A percentile compares a stretch with the other conserved stretches of the same genome.
Conservation (phyloP, 768 basidiomycete species). For the Mycena galericulata region DNA sequence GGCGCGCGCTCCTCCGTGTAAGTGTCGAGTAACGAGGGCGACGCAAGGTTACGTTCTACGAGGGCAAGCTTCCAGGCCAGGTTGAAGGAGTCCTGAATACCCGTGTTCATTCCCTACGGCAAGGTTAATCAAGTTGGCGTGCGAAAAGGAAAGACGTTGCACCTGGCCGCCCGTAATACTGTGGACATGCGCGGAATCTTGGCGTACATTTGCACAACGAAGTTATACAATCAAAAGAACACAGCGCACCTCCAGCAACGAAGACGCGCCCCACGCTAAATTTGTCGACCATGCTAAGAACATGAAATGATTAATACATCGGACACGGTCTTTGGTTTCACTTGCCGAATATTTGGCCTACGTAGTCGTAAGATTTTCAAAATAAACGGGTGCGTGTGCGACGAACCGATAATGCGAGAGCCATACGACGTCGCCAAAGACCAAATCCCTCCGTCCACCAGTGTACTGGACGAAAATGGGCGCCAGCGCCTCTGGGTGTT, state of each 20-base stretch:
- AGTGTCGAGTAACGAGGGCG: conserved; percentile 36
- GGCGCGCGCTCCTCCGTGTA: conserved; percentile 42
- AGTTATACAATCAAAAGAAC: neutral
- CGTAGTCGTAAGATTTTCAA: neutral
- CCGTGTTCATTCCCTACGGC: conserved; percentile 27
- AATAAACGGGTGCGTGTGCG: too few relatives aligned
- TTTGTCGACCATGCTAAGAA: conserved; percentile 49
- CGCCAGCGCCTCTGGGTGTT: conserved; percentile 35
- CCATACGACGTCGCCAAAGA: conserved; percentile 40
- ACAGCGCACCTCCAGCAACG: conserved; percentile 51
- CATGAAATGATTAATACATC: neutral
- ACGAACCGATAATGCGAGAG: conserved; percentile 39
- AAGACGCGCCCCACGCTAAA: conserved; percentile 56
- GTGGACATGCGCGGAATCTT: conserved; percentile 45
- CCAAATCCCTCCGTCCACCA: conserved; percentile 38
- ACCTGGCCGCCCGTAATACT: conserved; percentile 37
- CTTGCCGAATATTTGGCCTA: conserved; percentile 55
- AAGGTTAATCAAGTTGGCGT: conserved; percentile 20
- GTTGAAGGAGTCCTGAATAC: conserved; percentile 40
- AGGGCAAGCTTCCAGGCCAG: conserved; percentile 41
- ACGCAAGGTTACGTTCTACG: conserved; percentile 37
- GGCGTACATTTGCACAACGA: neutral
- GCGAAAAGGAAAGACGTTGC: conserved; percentile 29
- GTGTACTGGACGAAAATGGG: conserved; percentile 32
- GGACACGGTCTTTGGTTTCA: neutral